Conservation (phyloP, 225 moss, liverwort and hornwort genomes). For the Pseudoscleropodium purum region DNA sequence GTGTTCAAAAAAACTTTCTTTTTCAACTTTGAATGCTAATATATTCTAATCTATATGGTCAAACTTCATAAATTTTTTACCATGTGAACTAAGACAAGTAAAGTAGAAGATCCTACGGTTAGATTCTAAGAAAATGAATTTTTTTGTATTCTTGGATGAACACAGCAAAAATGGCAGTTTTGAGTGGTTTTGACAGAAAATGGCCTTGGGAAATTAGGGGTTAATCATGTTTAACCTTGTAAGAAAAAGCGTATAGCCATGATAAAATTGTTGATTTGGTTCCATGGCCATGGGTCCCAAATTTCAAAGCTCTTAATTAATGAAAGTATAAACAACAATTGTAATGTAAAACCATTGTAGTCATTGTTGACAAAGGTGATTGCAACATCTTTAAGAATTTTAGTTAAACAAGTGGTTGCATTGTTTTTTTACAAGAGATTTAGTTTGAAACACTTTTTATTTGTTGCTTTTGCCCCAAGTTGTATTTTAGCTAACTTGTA, state of each 20-base stretch:
- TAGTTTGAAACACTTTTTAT: background rate
- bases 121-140: too few species aligned
- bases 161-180: too few species aligned
- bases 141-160: too few species aligned
- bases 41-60: too few species aligned
- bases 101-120: too few species aligned
- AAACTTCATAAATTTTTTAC: too few species aligned
- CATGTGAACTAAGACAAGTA: too few species aligned
- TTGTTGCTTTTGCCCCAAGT: rapidly evolving
- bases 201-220: too few species aligned
- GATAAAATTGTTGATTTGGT: background rate
- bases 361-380: background rate
- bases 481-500: rapidly evolving
- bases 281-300: rapidly evolving
- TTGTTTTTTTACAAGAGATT: background rate
- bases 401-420: rapidly evolving
- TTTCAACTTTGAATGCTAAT: too few species aligned
- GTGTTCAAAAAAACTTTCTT: too few species aligned
- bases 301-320: background rate
- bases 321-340: background rate
- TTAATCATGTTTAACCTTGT: background rate
- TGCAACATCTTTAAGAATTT: background rate
- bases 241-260: rapidly evolving
- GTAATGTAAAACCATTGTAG: background rate
- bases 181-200: too few species aligned